Percentiles rank a stretch among this genome's conserved stretches.
These are phyloP conservation scores for Phytophthora colocasiae DNA, from an alignment of 352 stramenopile genomes.

Conservation along the genomic window DNA sequence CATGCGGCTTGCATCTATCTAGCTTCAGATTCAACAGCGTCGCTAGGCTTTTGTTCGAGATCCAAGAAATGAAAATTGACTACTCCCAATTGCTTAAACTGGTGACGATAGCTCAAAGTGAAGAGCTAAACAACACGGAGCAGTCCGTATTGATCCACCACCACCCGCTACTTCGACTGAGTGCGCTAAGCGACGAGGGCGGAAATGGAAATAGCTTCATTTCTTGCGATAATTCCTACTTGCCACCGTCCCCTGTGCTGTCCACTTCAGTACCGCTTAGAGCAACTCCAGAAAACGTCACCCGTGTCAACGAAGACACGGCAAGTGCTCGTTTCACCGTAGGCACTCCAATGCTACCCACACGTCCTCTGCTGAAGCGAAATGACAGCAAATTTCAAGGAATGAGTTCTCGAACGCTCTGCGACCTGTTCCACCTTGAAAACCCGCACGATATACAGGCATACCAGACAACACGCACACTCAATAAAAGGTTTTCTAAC, in stretches of 20 bases:
- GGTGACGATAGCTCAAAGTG: constrained; percentile 39
- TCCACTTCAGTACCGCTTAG: neutral
- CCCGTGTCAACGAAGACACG: neutral
- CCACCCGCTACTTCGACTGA: constrained; percentile 21
- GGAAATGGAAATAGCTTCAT: constrained; percentile 2
- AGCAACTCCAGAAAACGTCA: neutral
- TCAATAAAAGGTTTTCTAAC: constrained; percentile 18
- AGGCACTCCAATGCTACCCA: neutral
- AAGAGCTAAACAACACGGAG: constrained; percentile 10
- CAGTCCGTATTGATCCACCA: constrained; percentile 11
- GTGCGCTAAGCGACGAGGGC: constrained; percentile 17
- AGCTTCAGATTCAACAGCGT: constrained; percentile 67
- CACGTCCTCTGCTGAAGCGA: constrained; percentile 21
- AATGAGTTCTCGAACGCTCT: constrained; percentile 38
- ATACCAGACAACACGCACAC: neutral
- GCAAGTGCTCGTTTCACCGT: neutral
- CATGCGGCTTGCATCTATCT: constrained; percentile 54
- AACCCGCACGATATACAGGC: constrained; percentile 1
- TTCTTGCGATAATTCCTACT: constrained; percentile 7
- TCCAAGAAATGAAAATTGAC: constrained; percentile 47
- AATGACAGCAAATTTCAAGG: constrained; percentile 41
- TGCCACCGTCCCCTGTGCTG: constrained; percentile 5
- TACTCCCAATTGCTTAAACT: constrained; percentile 54
- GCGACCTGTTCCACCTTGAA: constrained; percentile 37
- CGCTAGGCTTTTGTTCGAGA: constrained; percentile 51